Base-by-base conservation (phyloP, 495 filamentous ascomycete genomes). In the Talaromyces stipitatus region DNA sequence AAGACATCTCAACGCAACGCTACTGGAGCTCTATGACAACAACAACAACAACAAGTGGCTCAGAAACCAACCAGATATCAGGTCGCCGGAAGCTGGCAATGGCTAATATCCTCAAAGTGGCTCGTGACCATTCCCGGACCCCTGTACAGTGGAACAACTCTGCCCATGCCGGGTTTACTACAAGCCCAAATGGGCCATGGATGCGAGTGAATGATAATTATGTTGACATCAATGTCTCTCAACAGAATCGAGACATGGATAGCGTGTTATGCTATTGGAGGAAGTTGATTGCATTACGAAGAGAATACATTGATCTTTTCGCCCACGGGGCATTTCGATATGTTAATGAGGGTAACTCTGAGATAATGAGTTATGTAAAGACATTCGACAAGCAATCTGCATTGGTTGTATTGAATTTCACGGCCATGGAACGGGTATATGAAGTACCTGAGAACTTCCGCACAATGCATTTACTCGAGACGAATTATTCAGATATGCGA, bases 1-100 rank as follows among this genome's bases (percentile, higher is more conserved):
- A 81, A 45, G 85, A 88, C 62, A 72, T 87, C 36, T 85, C 85
- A 60, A 74, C 78, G 9, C 64, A 79, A 16, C 80, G 79, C 59
- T 82, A 79, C 53, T 84, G 46, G 46, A 23, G 12, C 46, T 50
- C 46, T 20, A 50, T 50, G 46, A 50, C 46, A 50, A 26, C 22
- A 50, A 27, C 18, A 50, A 50, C 46, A 50, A 50, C 41, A n/a
- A 18, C 16, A 12, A n/a, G 46, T 32, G 26, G 5, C 12, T 38
- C 50, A 32, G 52, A 62, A 68, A 63, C 32, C 20, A 66, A 57
- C 26, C 58, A 20, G 24, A 36, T 29, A 63, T 63, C 51, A 68
- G 64, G 46, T 50, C 46, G 46, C 46, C 46, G 46, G 46, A 50
- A 50, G 46, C 38, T 43, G n/a, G 38, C 38, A 4, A 43, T 43